Conservation (phyloP, 305 asterid genomes). For the Nicotiana rustica region DNA sequence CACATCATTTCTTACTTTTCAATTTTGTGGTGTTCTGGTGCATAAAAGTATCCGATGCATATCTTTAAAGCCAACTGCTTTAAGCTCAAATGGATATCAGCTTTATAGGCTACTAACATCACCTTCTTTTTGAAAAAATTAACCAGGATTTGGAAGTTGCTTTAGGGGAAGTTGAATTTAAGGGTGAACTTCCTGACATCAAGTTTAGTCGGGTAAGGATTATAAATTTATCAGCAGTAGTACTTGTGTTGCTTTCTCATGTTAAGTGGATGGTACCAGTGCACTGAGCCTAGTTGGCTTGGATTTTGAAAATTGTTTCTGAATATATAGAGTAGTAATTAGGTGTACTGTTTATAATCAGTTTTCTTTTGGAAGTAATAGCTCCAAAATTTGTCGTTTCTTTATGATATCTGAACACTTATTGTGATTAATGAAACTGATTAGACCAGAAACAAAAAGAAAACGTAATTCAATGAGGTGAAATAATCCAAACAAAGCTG, state of each 20-base stretch:
- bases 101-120: slow-evolving; percentile 8
- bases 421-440: neutral
- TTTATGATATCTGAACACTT: neutral
- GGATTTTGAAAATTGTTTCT: slow-evolving; percentile 10
- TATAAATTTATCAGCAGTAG: slow-evolving; percentile 33
- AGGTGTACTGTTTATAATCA: neutral
- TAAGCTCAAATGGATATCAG: slow-evolving; percentile 19
- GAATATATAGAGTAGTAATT: neutral
- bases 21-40: slow-evolving; percentile 19
- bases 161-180: slow-evolving; percentile 73
- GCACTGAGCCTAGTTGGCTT: slow-evolving; percentile 19
- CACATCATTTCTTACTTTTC: slow-evolving; percentile 14
- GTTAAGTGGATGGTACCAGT: slow-evolving; percentile 2
- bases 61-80: slow-evolving; percentile 17
- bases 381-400: slow-evolving; percentile 8
- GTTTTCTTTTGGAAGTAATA: slow-evolving; percentile 9
- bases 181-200: slow-evolving; percentile 74
- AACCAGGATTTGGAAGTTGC: slow-evolving; percentile 84
- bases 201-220: slow-evolving; percentile 91
- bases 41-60: neutral
- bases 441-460: neutral
- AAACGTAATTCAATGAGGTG: neutral
- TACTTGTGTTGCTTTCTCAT: slow-evolving; percentile 34
- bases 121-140: slow-evolving; percentile 13
- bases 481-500: slow-evolving; percentile 6